Evolutionary conservation across 495 filamentous ascomycete genomes (phyloP).

Genomic region (Podospora appendiculata): DNA sequence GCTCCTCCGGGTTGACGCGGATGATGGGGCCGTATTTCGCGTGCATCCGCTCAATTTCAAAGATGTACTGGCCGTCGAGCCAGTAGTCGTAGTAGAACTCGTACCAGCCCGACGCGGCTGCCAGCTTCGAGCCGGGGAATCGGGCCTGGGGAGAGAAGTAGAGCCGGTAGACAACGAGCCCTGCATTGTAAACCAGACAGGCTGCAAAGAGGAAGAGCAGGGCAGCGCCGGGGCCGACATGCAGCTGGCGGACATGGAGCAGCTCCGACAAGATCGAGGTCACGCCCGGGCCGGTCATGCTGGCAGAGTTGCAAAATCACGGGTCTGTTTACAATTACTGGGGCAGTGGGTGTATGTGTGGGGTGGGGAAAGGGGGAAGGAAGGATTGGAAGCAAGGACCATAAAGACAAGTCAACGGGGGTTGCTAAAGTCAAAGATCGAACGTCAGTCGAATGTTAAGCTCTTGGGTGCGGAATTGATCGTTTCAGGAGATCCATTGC

Average conservation of each 20-base stretch:
- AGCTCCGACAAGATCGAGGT: conserved; percentile 22
- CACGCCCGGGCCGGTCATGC: neutral
- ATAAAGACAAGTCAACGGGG: too few species aligned
- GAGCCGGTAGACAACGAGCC: conserved; percentile 31
- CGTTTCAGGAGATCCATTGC: too few species aligned
- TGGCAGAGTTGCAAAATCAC: neutral
- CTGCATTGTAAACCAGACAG: neutral
- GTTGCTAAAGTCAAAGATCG: too few species aligned
- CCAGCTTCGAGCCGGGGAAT: conserved; percentile 45
- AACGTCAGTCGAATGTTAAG: too few species aligned
- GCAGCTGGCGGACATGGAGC: neutral
- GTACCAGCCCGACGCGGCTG: conserved; percentile 41
- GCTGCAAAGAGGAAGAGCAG: neutral
- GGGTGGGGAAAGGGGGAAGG: too few species aligned
- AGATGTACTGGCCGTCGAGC: conserved; percentile 6
- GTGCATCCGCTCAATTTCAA: conserved; percentile 13
- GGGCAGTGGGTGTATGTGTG: too few species aligned
- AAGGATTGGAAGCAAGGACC: too few species aligned
- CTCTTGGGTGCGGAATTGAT: too few species aligned
- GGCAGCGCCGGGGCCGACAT: neutral
- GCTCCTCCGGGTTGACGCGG: conserved; percentile 42
- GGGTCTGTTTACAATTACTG: neutral
- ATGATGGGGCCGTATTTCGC: conserved; percentile 34
- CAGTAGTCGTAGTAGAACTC: conserved; percentile 37
- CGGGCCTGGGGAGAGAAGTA: conserved; percentile 41